Base-by-base conservation (phyloP, 2,329 filamentous ascomycete genomes). In the Cytospora schulzeri region DNA sequence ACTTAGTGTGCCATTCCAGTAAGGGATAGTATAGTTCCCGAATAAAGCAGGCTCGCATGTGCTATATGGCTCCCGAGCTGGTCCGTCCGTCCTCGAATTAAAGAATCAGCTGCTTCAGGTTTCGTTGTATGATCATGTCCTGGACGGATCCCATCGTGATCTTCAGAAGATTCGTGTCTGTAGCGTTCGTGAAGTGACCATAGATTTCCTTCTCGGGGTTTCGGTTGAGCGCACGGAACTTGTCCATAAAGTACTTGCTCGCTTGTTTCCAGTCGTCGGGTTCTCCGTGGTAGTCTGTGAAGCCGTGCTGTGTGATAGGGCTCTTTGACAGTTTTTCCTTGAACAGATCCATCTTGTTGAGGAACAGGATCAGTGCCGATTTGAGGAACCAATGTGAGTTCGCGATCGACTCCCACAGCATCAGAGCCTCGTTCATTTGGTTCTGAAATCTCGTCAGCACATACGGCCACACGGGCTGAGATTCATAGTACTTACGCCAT, bases 331-430 rank as follows among this genome's bases (percentile, higher is more conserved):
- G 81, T 79, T 94, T 94, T 72, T 89, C 87, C 75, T 87, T 90
- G 83, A 94, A 94, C 15, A 93, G 81, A 76, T 94, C 91, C 80
- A 93, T 93, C 80, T 94, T 94, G 83, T 93, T 94, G 66, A 94
- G 83, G 79, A 94, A 94, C 59, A 94, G 84, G 69, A 94, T 93
- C 66, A 93, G 88, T 1, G 91, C 88, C 50, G 91, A 92, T 70
- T 90, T 89, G 71, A 88, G 87, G 78, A 94, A 94, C 91, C 91
- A 94, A 74, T 92, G 90, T 4, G 91, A 92, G 74, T 93, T 93
- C 72, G 90, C 90, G 68, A 94, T 90, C 1, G 91, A 93, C 75
- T 93, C 91, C 82, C 92, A 94, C 22, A 94, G 82, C 90, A 93
- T 93, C 71, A 94, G 81, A 3, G 91, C 91, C 77, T 94, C 91